Conservation (phyloP, 768 basidiomycete genomes). For the Lactarius hatsudake region DNA sequence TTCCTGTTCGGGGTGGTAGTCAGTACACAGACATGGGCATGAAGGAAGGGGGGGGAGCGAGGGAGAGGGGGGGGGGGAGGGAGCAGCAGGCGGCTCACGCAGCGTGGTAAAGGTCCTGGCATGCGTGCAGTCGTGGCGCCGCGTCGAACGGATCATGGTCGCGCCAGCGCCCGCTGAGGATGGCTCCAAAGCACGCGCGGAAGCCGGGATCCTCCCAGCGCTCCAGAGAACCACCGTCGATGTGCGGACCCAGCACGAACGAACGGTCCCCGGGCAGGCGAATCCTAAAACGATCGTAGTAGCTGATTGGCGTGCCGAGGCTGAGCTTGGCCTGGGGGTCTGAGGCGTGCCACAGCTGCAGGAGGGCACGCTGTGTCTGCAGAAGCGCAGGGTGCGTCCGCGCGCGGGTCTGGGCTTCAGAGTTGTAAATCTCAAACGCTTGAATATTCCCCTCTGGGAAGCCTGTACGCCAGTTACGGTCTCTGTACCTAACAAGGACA, state of each 20-base stretch:
- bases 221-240: slow-evolving; percentile 67
- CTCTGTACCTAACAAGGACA: neutral
- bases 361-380: slow-evolving; percentile 53
- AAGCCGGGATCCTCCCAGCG: slow-evolving; percentile 66
- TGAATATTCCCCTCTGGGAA: slow-evolving; percentile 67
- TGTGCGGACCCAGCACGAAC: slow-evolving; percentile 64
- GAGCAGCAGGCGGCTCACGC: slow-evolving; percentile 10
- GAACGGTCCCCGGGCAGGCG: slow-evolving; percentile 66
- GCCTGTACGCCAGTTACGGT: slow-evolving; percentile 40
- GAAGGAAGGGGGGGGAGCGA: neutral
- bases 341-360: slow-evolving; percentile 58
- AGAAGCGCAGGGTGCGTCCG: slow-evolving; percentile 63
- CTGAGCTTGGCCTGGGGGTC: slow-evolving; percentile 43
- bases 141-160: slow-evolving; percentile 67
- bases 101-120: slow-evolving; percentile 30
- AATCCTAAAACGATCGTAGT: slow-evolving; percentile 74
- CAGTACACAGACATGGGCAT: neutral
- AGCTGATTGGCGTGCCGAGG: slow-evolving; percentile 61
- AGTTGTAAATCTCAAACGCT: slow-evolving; percentile 74
- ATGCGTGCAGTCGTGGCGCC: slow-evolving; percentile 55
- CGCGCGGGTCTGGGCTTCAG: slow-evolving; percentile 58
- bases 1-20: slow-evolving; percentile 10
- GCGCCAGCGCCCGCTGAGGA: slow-evolving; percentile 60
- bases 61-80: neutral
- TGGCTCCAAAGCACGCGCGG: slow-evolving; percentile 57